Conservation (phyloP, 1,284 basidiomycete genomes). For the Heterobasidion parviporum region DNA sequence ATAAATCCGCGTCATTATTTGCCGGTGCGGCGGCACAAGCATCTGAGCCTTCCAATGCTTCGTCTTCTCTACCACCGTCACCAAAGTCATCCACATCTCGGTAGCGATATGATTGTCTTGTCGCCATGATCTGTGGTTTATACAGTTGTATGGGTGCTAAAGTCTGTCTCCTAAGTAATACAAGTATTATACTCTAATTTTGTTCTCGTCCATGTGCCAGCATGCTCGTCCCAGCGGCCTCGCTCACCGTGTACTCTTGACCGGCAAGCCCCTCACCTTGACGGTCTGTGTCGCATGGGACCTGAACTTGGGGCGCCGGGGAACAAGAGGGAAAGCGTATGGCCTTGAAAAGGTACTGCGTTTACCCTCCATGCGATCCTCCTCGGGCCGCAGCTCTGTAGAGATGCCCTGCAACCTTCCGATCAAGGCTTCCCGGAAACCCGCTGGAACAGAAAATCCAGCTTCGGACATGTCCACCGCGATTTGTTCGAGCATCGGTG, state of each 20-base stretch:
- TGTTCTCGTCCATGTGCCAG: not conserved
- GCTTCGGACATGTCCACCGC: constrained; percentile 33
- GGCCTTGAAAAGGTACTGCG: constrained; percentile 17
- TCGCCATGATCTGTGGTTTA: no score
- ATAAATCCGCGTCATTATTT: constrained; percentile 1
- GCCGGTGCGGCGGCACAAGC: not conserved
- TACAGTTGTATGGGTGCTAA: no score
- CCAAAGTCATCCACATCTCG: no score
- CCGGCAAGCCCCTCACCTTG: constrained; percentile 33
- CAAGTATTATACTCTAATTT: no score
- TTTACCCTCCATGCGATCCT: not conserved
- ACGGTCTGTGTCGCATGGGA: constrained; percentile 21
- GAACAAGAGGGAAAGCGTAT: constrained; percentile 20
- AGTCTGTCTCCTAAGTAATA: no score
- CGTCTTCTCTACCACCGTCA: no score
- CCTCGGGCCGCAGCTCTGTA: not conserved
- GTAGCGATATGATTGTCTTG: no score
- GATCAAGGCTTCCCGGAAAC: constrained; percentile 35
- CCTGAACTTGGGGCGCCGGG: constrained; percentile 11
- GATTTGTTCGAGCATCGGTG: constrained; percentile 35
- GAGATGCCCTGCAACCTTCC: constrained; percentile 19
- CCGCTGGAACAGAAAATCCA: constrained; percentile 39
- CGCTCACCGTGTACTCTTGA: constrained; percentile 8
- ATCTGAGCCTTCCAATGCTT: not conserved
- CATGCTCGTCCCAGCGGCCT: not conserved